Conservation (phyloP, 1,139 yeast species). For the Debaryomyces subglobosus region DNA sequence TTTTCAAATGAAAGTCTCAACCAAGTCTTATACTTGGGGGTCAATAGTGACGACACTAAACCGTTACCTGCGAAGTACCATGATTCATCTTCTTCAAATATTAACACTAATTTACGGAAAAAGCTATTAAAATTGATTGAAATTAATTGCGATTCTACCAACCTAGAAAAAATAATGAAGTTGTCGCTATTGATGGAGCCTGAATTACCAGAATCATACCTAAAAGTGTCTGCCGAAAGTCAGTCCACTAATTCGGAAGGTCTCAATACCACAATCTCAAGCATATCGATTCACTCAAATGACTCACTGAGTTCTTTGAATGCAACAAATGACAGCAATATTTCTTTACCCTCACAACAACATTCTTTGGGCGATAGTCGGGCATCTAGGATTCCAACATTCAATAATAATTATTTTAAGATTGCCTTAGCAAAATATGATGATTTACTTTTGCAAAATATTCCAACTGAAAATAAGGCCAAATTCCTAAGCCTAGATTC, state of each 20-base stretch:
- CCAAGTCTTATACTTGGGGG: conserved; percentile 48
- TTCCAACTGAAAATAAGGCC: conserved; percentile 9
- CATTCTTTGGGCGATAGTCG: conserved; percentile 20
- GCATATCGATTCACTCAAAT: conserved; percentile 31
- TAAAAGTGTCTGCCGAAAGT: conserved; percentile 16
- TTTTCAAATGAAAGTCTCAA: conserved; percentile 51
- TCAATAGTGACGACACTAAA: conserved; percentile 34
- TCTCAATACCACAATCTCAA: conserved; percentile 22
- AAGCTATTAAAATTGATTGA: conserved; percentile 41
- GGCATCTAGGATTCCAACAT: conserved; percentile 33
- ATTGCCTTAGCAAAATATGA: conserved; percentile 26
- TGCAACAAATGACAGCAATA: conserved; percentile 2
- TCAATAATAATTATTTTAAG: conserved; percentile 43
- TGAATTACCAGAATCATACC: conserved; percentile 43
- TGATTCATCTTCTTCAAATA: conserved; percentile 10
- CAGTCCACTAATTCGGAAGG: not conserved
- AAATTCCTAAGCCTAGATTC: conserved; percentile 22
- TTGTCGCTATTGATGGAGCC: conserved; percentile 44
- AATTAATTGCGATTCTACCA: conserved; percentile 42
- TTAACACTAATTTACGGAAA: conserved; percentile 21
- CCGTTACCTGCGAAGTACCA: conserved; percentile 24
- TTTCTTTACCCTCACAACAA: not conserved
- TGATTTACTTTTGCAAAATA: not conserved
- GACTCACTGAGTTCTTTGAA: conserved; percentile 24
- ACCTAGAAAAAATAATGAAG: conserved; percentile 43